Percentiles rank a stretch among this genome's conserved stretches.
Conservation (phyloP, 2,329 filamentous ascomycete genomes). For the Mycogone perniciosa region DNA sequence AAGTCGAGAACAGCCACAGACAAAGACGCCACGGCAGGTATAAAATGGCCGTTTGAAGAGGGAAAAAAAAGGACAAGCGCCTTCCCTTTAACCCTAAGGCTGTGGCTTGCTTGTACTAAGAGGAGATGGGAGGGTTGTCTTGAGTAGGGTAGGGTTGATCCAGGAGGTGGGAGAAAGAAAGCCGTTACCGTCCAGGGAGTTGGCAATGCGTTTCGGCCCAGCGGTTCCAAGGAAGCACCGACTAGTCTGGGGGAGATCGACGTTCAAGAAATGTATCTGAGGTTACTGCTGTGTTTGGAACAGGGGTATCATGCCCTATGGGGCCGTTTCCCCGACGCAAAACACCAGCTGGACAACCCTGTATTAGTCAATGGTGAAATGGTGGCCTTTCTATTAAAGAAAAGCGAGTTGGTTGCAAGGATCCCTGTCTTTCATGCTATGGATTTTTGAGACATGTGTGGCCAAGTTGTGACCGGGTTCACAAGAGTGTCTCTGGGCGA, state of each 20-base stretch:
- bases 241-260: slow-evolving; percentile 2
- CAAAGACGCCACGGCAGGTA: background rate
- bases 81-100: background rate
- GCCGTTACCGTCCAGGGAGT: background rate
- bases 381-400: background rate
- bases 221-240: slow-evolving; percentile 3
- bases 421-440: too few species aligned
- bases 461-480: too few species aligned
- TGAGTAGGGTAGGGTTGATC: background rate
- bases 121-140: background rate
- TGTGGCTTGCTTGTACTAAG: background rate
- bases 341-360: slow-evolving; percentile 7
- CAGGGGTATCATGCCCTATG: slow-evolving; percentile 12
- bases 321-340: slow-evolving; percentile 5
- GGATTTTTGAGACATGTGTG: too few species aligned
- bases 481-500: too few species aligned
- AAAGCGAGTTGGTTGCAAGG: background rate
- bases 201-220: background rate
- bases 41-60: background rate
- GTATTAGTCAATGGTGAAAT: background rate
- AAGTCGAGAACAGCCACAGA: background rate
- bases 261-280: slow-evolving; percentile 8
- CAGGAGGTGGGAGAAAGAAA: background rate
- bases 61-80: background rate
- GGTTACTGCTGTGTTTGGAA: slow-evolving; percentile 5